Evolutionary conservation across 176 grass and related monocot species (phyloP).

Genomic region (Lolium perenne): DNA sequence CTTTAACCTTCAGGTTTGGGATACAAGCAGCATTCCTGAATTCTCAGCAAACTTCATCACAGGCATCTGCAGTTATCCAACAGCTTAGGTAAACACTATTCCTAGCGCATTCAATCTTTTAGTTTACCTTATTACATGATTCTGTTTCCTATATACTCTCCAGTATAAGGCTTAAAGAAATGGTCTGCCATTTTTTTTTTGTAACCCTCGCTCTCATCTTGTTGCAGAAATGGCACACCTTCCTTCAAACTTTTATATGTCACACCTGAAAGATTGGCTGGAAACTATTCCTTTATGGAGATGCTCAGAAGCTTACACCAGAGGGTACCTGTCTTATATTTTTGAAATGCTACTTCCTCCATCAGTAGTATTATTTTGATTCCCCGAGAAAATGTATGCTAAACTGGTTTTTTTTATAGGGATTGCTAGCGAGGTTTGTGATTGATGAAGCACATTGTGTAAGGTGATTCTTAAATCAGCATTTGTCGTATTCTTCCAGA

Average conservation of each 20-base stretch:
- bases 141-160: neutral
- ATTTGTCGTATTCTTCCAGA: slow-evolving; percentile 19
- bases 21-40: slow-evolving; percentile 84
- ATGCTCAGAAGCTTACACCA: slow-evolving; percentile 71
- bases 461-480: slow-evolving; percentile 60
- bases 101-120: neutral
- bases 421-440: slow-evolving; percentile 86
- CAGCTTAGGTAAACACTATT: slow-evolving; percentile 68
- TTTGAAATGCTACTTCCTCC: neutral
- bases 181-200: slow-evolving; percentile 20
- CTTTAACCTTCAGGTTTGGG: slow-evolving; percentile 79
- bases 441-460: slow-evolving; percentile 96
- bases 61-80: slow-evolving; percentile 70
- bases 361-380: neutral
- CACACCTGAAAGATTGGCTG: slow-evolving; percentile 84
- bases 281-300: slow-evolving; percentile 68
- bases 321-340: slow-evolving; percentile 57
- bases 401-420: slow-evolving; percentile 50
- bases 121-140: neutral
- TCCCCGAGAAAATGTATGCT: neutral
- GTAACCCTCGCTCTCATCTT: slow-evolving; percentile 22
- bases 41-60: slow-evolving; percentile 88
- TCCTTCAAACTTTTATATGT: slow-evolving; percentile 92
- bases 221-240: slow-evolving; percentile 62
- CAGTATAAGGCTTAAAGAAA: slow-evolving; percentile 10